Conservation (phyloP, 352 stramenopile species). For the Pythium aristosporum region DNA sequence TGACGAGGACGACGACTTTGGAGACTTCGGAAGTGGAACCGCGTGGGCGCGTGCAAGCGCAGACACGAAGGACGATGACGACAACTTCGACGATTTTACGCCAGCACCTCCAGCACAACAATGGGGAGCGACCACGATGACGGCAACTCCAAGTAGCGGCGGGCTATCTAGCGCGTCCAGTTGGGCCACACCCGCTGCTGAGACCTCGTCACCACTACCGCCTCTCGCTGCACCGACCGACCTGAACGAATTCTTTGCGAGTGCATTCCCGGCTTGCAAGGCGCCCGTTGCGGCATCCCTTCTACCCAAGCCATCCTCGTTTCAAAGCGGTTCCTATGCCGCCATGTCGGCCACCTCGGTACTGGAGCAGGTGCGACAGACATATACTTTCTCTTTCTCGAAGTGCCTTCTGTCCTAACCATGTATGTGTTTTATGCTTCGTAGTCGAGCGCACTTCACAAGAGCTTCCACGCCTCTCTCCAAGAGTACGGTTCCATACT, state of each 20-base stretch:
- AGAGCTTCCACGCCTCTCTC: slow-evolving; percentile 20
- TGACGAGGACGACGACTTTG: slow-evolving; percentile 37
- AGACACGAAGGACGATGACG: slow-evolving; percentile 17
- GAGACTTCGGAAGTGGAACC: slow-evolving; percentile 24
- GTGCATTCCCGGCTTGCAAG: slow-evolving; percentile 16
- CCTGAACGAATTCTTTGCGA: slow-evolving; percentile 13
- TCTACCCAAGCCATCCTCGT: slow-evolving; percentile 14
- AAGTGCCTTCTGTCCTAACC: too few relatives aligned
- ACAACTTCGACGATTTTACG: slow-evolving; percentile 46
- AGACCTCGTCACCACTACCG: neutral
- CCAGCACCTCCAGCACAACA: slow-evolving; percentile 9
- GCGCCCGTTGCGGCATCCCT: slow-evolving; percentile 11
- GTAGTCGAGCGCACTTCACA: slow-evolving; percentile 20
- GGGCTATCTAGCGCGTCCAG: neutral
- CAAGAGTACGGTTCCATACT: slow-evolving; percentile 22
- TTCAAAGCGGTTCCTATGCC: slow-evolving; percentile 4
- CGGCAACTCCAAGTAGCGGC: neutral
- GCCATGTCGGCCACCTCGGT: slow-evolving; percentile 6
- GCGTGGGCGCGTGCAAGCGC: slow-evolving; percentile 10
- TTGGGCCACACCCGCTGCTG: neutral
- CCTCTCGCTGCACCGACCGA: slow-evolving; percentile 5
- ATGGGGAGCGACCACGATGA: slow-evolving; percentile 1
- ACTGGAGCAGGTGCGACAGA: slow-evolving; percentile 12
- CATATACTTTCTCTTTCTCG: too few relatives aligned
- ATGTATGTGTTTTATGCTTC: neutral